Percentiles rank a stretch among this genome's conserved stretches.
phyloP scores from a whole-genome alignment of 495 filamentous ascomycete genomes.

The Talaromyces proteolyticus region DNA sequence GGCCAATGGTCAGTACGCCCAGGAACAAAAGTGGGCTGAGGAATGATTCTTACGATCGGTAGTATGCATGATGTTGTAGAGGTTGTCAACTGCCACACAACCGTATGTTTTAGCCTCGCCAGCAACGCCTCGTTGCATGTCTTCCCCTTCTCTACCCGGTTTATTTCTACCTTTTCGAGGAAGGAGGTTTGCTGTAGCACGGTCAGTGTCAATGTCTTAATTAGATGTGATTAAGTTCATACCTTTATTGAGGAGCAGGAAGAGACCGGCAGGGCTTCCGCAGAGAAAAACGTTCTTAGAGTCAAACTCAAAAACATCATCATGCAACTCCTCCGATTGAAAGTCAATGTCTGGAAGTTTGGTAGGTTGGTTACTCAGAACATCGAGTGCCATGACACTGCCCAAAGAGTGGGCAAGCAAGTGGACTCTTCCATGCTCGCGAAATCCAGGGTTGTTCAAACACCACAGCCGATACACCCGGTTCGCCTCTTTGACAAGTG shows the following conservation, averaged over 20 bases:
- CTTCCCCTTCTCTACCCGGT: conserved; percentile 62
- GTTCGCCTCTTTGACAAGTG: conserved; percentile 87
- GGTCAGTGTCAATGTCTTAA: neutral
- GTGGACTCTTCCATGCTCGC: conserved; percentile 77
- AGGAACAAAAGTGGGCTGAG: conserved; percentile 10
- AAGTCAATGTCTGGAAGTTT: conserved; percentile 52
- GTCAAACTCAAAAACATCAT: conserved; percentile 80
- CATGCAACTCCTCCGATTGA: conserved; percentile 36
- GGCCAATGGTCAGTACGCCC: conserved; percentile 36
- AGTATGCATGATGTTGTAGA: conserved; percentile 85
- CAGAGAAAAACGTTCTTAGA: conserved; percentile 83
- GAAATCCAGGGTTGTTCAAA: conserved; percentile 81
- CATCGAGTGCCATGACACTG: conserved; percentile 87
- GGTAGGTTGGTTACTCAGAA: conserved; percentile 83
- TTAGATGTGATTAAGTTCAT: neutral
- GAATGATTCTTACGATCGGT: conserved; percentile 40
- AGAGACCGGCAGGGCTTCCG: conserved; percentile 92
- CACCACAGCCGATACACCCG: conserved; percentile 92
- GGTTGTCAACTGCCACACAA: conserved; percentile 88
- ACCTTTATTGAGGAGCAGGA: conserved; percentile 78
- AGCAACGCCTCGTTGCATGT: conserved; percentile 56
- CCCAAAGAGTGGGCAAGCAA: conserved; percentile 90
- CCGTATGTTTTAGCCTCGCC: conserved; percentile 76
- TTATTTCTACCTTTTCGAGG: conserved; percentile 74
- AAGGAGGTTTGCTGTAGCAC: conserved; percentile 52